Evolutionary conservation across 495 filamentous ascomycete species (phyloP), one percentile per base, ranked within the genome.

Genomic region (Penicillium bovifimosum): DNA sequence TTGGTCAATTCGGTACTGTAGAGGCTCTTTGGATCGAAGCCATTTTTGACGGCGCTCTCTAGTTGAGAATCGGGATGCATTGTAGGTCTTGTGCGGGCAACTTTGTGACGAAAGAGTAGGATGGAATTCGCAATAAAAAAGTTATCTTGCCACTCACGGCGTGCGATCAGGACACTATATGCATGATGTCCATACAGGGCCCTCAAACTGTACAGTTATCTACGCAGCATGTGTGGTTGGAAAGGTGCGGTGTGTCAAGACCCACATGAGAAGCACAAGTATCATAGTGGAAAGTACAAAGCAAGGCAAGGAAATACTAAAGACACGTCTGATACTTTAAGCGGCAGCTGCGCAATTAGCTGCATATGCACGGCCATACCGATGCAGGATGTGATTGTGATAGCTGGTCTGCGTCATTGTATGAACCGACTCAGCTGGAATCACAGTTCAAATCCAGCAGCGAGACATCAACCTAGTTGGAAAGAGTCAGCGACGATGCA

Each of bases 381-480:
- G 5, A 41, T 11, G 26, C 39, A 20, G 39, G 18, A 41, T n/a
- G 9, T 26, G 1, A 14, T 24, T 24, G 20, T 24, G 20, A 24
- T 24, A 24, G 20, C 20, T 24, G 4, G 20, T 24, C 20, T 24
- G 20, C 20, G 4, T 4, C 4, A 24, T 2, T 4, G 4, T 24
- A 24, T 24, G 20, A 24, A 24, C 2, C 10, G 16, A 14, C 17
- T 74, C 40, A 60, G n/a, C 27, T 50, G 7, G 50, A 53, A 18
- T 42, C 35, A 17, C 79, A 82, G 33, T 74, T 75, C 7, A 80
- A 64, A 44, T 75, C 66, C 53, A 78, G 55, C 2, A 66, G 42
- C 16, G 47, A 62, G 14, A 68, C 53, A 49, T 76, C 64, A 54
- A 73, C 68, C 70, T 73, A 50, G 14, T 6, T 6, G 24, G 33